Conservation (phyloP, 2,329 filamentous ascomycete genomes). For the Pseudocercospora eumusae region DNA sequence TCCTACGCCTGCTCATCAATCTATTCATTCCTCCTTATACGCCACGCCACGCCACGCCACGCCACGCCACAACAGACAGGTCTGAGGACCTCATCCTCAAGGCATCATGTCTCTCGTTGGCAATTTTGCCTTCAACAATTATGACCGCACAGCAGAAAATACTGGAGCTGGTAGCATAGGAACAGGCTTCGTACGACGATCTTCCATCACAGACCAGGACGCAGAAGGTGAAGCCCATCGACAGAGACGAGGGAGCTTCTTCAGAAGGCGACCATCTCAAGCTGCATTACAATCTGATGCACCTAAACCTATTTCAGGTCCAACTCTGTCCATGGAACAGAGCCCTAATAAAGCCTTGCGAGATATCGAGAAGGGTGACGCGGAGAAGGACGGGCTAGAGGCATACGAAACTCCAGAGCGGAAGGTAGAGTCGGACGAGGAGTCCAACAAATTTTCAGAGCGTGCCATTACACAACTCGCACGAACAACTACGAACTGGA, state of each 20-base stretch:
- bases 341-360: slow-evolving; percentile 12
- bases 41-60: too few species aligned
- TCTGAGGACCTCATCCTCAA: slow-evolving; percentile 9
- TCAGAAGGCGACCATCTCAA: slow-evolving; percentile 23
- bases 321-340: slow-evolving; percentile 7
- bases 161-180: slow-evolving; percentile 42
- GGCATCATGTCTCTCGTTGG: slow-evolving; percentile 47
- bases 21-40: too few species aligned
- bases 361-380: slow-evolving; percentile 22
- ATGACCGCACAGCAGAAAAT: slow-evolving; percentile 43
- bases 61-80: neutral
- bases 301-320: neutral
- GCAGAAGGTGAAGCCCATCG: slow-evolving; percentile 24
- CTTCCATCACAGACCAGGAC: slow-evolving; percentile 29
- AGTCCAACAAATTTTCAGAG: slow-evolving; percentile 21
- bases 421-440: slow-evolving; percentile 28
- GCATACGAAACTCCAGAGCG: slow-evolving; percentile 27
- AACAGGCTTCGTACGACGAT: slow-evolving; percentile 32
- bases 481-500: slow-evolving; percentile 45
- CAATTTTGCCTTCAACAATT: slow-evolving; percentile 47
- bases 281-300: slow-evolving; percentile 12
- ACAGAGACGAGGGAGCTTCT: slow-evolving; percentile 19
- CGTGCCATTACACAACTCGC: slow-evolving; percentile 52
- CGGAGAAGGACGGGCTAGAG: slow-evolving; percentile 33
- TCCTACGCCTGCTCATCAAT: neutral